phyloP scores from a whole-genome alignment of 257 asterid species.

The Salvia rosmarinus region DNA sequence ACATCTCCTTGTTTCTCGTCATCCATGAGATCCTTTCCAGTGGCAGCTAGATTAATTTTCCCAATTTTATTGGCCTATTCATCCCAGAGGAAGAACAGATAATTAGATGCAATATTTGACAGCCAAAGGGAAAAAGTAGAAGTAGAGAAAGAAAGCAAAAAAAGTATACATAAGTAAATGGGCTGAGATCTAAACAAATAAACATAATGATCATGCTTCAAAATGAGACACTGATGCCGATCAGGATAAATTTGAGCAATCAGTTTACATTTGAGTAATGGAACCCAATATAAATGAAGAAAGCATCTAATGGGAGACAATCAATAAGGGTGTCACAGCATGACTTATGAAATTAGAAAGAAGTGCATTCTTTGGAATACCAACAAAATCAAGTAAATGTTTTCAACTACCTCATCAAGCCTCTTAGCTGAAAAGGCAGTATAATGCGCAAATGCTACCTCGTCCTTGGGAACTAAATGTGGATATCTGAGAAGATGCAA shows the following conservation, averaged over 20 bases:
- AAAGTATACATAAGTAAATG: constrained; percentile 4
- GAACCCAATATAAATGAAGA: constrained; percentile 21
- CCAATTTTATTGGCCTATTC: constrained; percentile 94
- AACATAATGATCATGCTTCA: constrained; percentile 18
- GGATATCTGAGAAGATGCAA: constrained; percentile 67
- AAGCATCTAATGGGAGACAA: constrained; percentile 15
- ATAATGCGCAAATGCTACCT: constrained; percentile 90
- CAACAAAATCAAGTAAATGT: constrained; percentile 24
- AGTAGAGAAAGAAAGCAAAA: neutral
- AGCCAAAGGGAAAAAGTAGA: neutral
- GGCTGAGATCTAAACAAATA: constrained; percentile 10
- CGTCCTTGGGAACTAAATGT: constrained; percentile 95
- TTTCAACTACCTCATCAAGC: constrained; percentile 80
- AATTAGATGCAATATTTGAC: constrained; percentile 19
- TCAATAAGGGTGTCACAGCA: constrained; percentile 19
- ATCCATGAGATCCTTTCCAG: constrained; percentile 99
- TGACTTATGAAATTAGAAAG: neutral
- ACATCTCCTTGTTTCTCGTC: constrained; percentile 98
- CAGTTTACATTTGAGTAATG: neutral
- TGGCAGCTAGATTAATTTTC: constrained; percentile 98
- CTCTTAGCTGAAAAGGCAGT: constrained; percentile 75
- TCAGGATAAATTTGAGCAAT: constrained; percentile 7
- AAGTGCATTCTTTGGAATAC: constrained; percentile 19
- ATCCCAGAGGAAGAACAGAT: constrained; percentile 30
- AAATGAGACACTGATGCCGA: constrained; percentile 10